phyloP scores from a whole-genome alignment of 352 stramenopile species.

The Elongisporangium anandrum region DNA sequence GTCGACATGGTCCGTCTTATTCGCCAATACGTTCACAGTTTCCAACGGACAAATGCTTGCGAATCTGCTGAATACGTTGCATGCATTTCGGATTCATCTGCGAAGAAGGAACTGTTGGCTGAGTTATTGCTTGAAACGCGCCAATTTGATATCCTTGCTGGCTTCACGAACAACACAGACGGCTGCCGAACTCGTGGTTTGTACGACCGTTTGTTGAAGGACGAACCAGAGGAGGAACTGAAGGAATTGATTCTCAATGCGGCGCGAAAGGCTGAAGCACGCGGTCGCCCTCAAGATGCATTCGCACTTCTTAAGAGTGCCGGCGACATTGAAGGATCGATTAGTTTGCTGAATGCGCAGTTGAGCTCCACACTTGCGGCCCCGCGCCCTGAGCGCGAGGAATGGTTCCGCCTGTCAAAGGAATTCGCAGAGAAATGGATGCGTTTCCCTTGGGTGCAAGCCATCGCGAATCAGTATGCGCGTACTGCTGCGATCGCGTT shows the following conservation, averaged over 20 bases:
- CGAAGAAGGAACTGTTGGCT: slow-evolving; percentile 66
- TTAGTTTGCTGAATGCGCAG: slow-evolving; percentile 73
- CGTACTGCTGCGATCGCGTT: slow-evolving; percentile 69
- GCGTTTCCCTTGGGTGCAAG: slow-evolving; percentile 79
- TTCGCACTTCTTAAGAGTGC: slow-evolving; percentile 77
- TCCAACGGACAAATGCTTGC: slow-evolving; percentile 69
- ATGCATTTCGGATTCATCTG: slow-evolving; percentile 52
- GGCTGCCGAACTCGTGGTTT: slow-evolving; percentile 74
- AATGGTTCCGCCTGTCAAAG: slow-evolving; percentile 80
- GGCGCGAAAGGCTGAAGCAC: slow-evolving; percentile 69
- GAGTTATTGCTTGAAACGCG: slow-evolving; percentile 78
- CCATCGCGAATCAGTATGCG: slow-evolving; percentile 66
- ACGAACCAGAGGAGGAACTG: slow-evolving; percentile 70
- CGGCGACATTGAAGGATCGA: slow-evolving; percentile 69
- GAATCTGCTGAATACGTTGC: slow-evolving; percentile 83
- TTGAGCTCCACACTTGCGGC: slow-evolving; percentile 59
- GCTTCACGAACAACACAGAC: slow-evolving; percentile 80
- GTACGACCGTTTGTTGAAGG: slow-evolving; percentile 66
- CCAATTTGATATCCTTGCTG: slow-evolving; percentile 75
- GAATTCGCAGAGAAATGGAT: slow-evolving; percentile 87
- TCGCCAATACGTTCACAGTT: slow-evolving; percentile 81
- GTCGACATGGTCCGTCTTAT: slow-evolving; percentile 71
- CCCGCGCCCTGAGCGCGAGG: slow-evolving; percentile 54
- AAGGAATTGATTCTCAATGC: slow-evolving; percentile 70
- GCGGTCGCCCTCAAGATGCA: slow-evolving; percentile 64